A percentile compares a stretch with the other conserved stretches of the same genome.
Evolutionary conservation across 371 early-diverging fungal genomes (phyloP).

Genomic region (Quaeritorhiza haematococci): DNA sequence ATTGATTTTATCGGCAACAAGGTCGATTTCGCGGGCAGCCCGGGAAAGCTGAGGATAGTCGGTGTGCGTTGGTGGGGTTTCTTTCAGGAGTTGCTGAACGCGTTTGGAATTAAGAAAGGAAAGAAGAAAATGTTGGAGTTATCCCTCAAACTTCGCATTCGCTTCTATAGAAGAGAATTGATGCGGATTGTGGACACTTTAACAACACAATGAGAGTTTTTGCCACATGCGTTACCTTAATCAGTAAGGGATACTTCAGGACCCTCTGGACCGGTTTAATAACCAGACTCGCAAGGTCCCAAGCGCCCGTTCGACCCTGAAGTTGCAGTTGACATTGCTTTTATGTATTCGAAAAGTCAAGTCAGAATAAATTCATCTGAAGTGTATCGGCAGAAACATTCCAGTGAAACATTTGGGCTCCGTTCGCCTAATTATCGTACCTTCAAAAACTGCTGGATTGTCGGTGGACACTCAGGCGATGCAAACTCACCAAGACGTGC

Average conservation of each 20-base stretch:
- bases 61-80: conserved; percentile 53
- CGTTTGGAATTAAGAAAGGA: not conserved
- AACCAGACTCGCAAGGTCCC: conserved; percentile 73
- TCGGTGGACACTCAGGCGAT: conserved; percentile 35
- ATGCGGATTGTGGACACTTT: not conserved
- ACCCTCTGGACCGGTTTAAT: conserved; percentile 86
- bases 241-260: conserved; percentile 74
- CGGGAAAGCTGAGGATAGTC: conserved; percentile 50
- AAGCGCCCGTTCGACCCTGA: conserved; percentile 57
- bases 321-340: conserved; percentile 40
- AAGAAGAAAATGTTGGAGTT: too few species aligned
- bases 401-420: not conserved
- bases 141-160: too few species aligned
- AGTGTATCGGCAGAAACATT: not conserved
- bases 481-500: conserved; percentile 52
- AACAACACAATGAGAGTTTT: conserved; percentile 2
- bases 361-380: not conserved
- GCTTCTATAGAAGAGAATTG: not conserved
- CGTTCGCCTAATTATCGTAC: too few species aligned
- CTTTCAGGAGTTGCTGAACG: conserved; percentile 54
- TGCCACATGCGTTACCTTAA: conserved; percentile 32
- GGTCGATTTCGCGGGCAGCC: conserved; percentile 41
- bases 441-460: conserved; percentile 47
- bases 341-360: conserved; percentile 36
- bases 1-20: conserved; percentile 77